A percentile compares a stretch with the other conserved stretches of the same genome.
These are phyloP conservation scores for Botrytis byssoidea DNA, from an alignment of 2,329 filamentous ascomycete genomes.

Conservation along the genomic window DNA sequence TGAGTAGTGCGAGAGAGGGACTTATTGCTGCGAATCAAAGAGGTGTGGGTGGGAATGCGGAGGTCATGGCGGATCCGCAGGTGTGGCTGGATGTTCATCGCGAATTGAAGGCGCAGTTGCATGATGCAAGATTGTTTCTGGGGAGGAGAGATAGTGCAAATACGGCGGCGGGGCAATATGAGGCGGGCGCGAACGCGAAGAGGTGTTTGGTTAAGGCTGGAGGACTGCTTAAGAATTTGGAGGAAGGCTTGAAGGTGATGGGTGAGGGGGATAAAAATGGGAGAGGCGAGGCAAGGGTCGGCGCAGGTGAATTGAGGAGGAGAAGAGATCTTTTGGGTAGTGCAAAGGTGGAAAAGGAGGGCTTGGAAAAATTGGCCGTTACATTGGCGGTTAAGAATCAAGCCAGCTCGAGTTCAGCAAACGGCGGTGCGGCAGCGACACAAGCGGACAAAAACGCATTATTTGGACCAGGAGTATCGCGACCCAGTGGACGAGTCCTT, in stretches of 20 bases:
- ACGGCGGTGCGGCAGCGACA: constrained; percentile 29
- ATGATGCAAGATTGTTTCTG: constrained; percentile 64
- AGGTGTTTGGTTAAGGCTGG: constrained; percentile 67
- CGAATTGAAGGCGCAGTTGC: constrained; percentile 69
- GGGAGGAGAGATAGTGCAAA: constrained; percentile 64
- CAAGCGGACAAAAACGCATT: constrained; percentile 47
- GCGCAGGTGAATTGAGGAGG: constrained; percentile 72
- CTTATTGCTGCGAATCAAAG: constrained; percentile 35
- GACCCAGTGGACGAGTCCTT: constrained; percentile 61
- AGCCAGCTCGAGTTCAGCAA: constrained; percentile 21
- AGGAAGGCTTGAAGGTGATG: constrained; percentile 62
- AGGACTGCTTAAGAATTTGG: constrained; percentile 60
- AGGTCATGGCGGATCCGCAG: constrained; percentile 36
- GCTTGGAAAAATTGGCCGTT: constrained; percentile 69
- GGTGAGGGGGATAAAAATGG: constrained; percentile 46
- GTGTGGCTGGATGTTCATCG: constrained; percentile 76
- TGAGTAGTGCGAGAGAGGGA: constrained; percentile 35
- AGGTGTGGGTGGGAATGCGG: constrained; percentile 28
- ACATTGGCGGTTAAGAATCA: constrained; percentile 51
- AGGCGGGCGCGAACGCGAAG: constrained; percentile 73
- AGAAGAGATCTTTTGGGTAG: constrained; percentile 68
- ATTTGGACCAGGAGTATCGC: constrained; percentile 43
- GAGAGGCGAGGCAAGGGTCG: constrained; percentile 46
- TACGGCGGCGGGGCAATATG: constrained; percentile 53
- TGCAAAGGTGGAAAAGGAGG: constrained; percentile 71